Evolutionary conservation across 2,329 filamentous ascomycete species (phyloP).

Genomic region (Colletotrichum melonis): DNA sequence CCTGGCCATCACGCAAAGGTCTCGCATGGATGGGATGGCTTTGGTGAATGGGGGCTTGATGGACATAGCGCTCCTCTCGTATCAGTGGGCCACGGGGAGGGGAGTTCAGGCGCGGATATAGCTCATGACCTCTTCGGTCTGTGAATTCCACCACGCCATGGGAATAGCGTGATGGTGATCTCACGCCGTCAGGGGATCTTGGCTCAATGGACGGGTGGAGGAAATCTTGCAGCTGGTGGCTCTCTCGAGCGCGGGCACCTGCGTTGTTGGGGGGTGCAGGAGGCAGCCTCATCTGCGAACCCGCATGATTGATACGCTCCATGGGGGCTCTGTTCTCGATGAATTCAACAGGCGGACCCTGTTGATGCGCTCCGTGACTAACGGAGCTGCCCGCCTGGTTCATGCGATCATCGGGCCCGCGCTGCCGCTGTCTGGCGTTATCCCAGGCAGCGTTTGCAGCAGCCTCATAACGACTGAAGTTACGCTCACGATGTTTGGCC

Average conservation of each 20-base stretch:
- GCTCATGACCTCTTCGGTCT: constrained; percentile 21
- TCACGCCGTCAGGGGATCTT: constrained; percentile 46
- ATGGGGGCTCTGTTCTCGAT: constrained; percentile 12
- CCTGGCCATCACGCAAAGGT: neutral
- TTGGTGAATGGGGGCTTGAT: constrained; percentile 6
- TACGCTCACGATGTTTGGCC: constrained; percentile 27
- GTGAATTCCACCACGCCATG: constrained; percentile 25
- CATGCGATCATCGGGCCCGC: neutral
- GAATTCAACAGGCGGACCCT: constrained; percentile 1
- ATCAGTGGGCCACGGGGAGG: constrained; percentile 5
- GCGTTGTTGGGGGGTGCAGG: constrained; percentile 38
- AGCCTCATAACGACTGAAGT: constrained; percentile 35
- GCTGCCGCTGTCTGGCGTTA: constrained; percentile 22
- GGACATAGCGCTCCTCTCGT: neutral
- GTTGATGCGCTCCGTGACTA: constrained; percentile 30
- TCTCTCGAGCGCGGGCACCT: constrained; percentile 32
- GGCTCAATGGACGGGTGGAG: constrained; percentile 60
- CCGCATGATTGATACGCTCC: constrained; percentile 36
- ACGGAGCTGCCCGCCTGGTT: constrained; percentile 21
- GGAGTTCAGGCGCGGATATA: constrained; percentile 1
- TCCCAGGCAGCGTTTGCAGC: constrained; percentile 31
- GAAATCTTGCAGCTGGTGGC: constrained; percentile 52
- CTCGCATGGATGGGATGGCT: constrained; percentile 2
- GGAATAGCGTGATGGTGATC: constrained; percentile 8
- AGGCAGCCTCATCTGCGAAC: constrained; percentile 11